Evolutionary conservation across 805 yeast genomes (phyloP).

Genomic region (Candida xyloterini): DNA sequence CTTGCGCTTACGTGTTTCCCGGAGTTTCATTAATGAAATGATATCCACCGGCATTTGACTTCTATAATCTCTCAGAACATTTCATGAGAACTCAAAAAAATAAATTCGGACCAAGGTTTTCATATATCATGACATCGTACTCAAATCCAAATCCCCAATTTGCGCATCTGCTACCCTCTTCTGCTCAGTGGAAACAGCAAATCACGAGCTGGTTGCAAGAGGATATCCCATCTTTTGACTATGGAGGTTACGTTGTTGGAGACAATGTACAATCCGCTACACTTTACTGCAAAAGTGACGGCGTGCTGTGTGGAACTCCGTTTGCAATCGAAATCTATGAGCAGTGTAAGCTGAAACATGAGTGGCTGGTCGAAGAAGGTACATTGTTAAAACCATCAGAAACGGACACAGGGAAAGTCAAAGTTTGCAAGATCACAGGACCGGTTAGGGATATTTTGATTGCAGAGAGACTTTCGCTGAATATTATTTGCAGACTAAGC

Average conservation of each 20-base stretch:
- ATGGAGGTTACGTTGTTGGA: slow-evolving; percentile 96
- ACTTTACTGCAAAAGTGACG: slow-evolving; percentile 75
- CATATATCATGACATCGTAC: slow-evolving; percentile 11
- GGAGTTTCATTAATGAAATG: neutral
- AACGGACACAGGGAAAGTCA: slow-evolving; percentile 47
- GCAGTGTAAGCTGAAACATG: slow-evolving; percentile 68
- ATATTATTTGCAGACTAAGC: slow-evolving; percentile 75
- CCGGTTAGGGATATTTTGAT: slow-evolving; percentile 74
- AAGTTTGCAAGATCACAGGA: slow-evolving; percentile 77
- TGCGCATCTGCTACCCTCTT: slow-evolving; percentile 63
- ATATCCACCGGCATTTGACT: neutral
- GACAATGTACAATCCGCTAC: slow-evolving; percentile 66
- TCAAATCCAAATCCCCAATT: slow-evolving; percentile 34
- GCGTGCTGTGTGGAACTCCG: slow-evolving; percentile 82
- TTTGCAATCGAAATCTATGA: slow-evolving; percentile 81
- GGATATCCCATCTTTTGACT: slow-evolving; percentile 91
- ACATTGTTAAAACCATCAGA: slow-evolving; percentile 43
- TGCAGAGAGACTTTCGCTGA: slow-evolving; percentile 85
- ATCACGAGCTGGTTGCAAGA: slow-evolving; percentile 76
- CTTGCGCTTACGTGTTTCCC: neutral
- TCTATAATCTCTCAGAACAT: too few relatives aligned
- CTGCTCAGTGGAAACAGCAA: slow-evolving; percentile 79
- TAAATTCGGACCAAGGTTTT: neutral
- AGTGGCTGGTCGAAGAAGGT: slow-evolving; percentile 79
- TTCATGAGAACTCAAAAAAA: neutral